Evolutionary conservation across 495 filamentous ascomycete species (phyloP).

Genomic region (Bacidia rubella): DNA sequence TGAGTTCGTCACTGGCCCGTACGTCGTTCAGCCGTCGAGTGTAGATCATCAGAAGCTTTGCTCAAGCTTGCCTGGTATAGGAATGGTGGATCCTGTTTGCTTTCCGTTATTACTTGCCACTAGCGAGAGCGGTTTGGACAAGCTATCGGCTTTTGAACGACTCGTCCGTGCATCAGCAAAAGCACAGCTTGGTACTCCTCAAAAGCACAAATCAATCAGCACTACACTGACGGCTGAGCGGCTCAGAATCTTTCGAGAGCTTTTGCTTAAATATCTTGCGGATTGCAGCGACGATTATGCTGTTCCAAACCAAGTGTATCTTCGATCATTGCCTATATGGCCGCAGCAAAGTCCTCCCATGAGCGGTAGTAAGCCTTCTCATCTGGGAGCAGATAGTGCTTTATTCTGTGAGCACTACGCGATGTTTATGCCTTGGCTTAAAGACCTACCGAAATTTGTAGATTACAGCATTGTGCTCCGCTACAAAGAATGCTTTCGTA

Average conservation of each 20-base stretch:
- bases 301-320: background rate
- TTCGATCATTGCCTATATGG: conserved; percentile 10
- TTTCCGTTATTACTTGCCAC: background rate
- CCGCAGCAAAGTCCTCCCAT: background rate
- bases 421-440: conserved; percentile 10
- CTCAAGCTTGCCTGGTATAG: background rate
- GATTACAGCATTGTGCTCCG: background rate
- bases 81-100: conserved; percentile 1
- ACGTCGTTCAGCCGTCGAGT: conserved; percentile 2
- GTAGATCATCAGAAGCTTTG: conserved; percentile 6
- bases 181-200: background rate
- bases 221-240: background rate
- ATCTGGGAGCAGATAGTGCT: conserved; percentile 1
- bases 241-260: background rate
- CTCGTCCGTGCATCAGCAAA: conserved; percentile 2
- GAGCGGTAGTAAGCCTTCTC: background rate
- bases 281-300: background rate
- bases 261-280: background rate
- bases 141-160: background rate
- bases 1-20: conserved; percentile 7
- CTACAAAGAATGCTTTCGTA: background rate
- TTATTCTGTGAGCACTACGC: background rate
- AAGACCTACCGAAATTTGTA: background rate
- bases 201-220: background rate
- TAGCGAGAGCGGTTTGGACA: conserved; percentile 1